Base-by-base conservation (phyloP, 352 stramenopile genomes). In the Phytophthora fragariaefolia region DNA sequence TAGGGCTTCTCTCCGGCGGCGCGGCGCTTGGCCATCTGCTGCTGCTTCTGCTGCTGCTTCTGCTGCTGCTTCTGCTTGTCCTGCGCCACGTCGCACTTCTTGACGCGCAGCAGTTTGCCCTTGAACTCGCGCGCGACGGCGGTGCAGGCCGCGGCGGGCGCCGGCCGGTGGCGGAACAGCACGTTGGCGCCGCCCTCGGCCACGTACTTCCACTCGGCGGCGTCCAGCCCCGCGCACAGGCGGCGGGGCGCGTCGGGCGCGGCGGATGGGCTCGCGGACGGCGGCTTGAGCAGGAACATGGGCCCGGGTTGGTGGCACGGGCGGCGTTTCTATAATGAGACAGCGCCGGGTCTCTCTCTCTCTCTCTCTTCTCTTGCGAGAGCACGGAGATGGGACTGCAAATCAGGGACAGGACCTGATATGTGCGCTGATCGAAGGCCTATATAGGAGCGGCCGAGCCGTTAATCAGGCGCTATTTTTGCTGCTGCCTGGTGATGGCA, bases 171-270 rank as follows among this genome's bases (percentile, higher is more conserved):
- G 9, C 87, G 86, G 64, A 93, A 94, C 10, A 95, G 66, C 32
- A 96, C 83, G 73, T 96, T 96, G 10, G 89, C 87, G 58, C 86
- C 89, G 30, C 89, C 89, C 53, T 96, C 89, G 6, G 84, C 85
- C 43, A 96, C 83, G 71, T 96, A 96, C 58, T 90, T 92, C 89
- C 89, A 96, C 63, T 96, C 87, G 43, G 61, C 63, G 10, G 80
- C 82, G 7, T 59, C 51, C 22, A 93, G 71, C 0, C 51, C 42
- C 27, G 38, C 59, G 18, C 55, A 70, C 12, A 79, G 54, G 15
- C 62, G 63, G 17, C 55, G 48, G 15, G 50, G 66, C 22, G 34
- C 34, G 36, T 46, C 46, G 3, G 69, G 49, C 13, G 52, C n/a
- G 22, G 43, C 32, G 9, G 20, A 28, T 22, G 54, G 69, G n/a